Base-by-base conservation (phyloP, 345 rosid species). In the Acer yangbiense region DNA sequence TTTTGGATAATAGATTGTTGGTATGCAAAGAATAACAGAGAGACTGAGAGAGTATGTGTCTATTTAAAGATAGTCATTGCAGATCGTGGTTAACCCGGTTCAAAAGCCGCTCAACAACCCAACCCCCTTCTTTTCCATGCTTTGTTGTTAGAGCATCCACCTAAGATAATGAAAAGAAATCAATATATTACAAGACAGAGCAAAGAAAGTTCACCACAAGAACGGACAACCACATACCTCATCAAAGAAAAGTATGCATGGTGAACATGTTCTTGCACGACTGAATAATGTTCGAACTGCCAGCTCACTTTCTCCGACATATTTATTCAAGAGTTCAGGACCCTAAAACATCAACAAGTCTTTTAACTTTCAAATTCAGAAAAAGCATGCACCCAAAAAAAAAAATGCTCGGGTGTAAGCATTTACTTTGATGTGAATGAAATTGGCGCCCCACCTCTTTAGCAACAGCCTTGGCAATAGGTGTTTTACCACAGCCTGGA, bases 371-470 rank as follows among this genome's bases (percentile, higher is more conserved):
- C 66, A 41, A 69, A 60, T 23, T 25, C 16, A 65, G 18, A 17
- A 41, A 6, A 73, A 20, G 60, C 12, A 69, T 70, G 13, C 5
- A 58, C 17, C 35, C 54, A 41, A 10, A 21, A 21, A 71, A 20
- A 16, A 6, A 74, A 35, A 5, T n/a, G 43, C 25, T 18, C 39
- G 16, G 9, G 43, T 44, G 14, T 39, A 58, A 9, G 29, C 61
- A 76, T 80, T 79, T 61, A 86, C 99, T 97, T 94, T 94, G 80
- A 96, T 88, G 81, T 94, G 90, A 79, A 96, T 96, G 86, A 96
- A 96, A 86, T 91, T 96, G 66, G 98, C 99, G 75, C 97, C 98
- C 1, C 97, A n/a, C 95, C 86, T 94, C 99, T 82, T 91, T 90
- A 57, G 99, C 99, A 25, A 25, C 27, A 25, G 27, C 27, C 27